These are phyloP conservation scores for Neurospora sp. DNA, from an alignment of 495 filamentous ascomycete species.

Conservation along the genomic window DNA sequence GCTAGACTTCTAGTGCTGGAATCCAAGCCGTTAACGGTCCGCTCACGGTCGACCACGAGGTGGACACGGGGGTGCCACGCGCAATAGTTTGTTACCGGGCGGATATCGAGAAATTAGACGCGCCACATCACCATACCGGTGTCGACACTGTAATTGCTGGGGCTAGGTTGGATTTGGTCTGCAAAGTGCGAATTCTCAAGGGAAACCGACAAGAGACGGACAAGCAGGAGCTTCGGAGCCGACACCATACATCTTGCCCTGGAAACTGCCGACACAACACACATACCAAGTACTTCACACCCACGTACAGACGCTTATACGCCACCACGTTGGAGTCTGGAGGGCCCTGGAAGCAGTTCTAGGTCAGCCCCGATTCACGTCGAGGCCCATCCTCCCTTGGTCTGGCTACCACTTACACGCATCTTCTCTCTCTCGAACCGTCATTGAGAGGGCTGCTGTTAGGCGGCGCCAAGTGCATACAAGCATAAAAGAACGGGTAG, in stretches of 20 bases:
- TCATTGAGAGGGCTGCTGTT: slow-evolving; percentile 2
- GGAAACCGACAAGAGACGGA: background rate
- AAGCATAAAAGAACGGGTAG: slow-evolving; percentile 24
- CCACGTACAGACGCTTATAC: background rate
- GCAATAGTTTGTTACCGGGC: background rate
- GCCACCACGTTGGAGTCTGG: background rate
- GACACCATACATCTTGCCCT: background rate
- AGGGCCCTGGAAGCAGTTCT: background rate
- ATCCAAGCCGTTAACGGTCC: background rate
- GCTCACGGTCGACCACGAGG: background rate
- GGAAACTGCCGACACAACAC: background rate
- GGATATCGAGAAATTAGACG: background rate
- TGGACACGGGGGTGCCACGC: background rate
- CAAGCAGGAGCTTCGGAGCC: background rate
- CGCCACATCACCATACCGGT: background rate
- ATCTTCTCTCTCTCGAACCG: background rate
- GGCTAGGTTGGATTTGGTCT: background rate
- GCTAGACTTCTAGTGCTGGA: background rate
- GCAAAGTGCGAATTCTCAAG: background rate
- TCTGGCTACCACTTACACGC: background rate
- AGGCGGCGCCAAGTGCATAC: slow-evolving; percentile 20
- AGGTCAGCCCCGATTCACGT: background rate
- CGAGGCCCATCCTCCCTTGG: background rate
- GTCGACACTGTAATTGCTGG: background rate
- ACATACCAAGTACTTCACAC: background rate